These are phyloP conservation scores for Gardenia jasminoides DNA, from an alignment of 257 asterid genomes.

Conservation along the genomic window DNA sequence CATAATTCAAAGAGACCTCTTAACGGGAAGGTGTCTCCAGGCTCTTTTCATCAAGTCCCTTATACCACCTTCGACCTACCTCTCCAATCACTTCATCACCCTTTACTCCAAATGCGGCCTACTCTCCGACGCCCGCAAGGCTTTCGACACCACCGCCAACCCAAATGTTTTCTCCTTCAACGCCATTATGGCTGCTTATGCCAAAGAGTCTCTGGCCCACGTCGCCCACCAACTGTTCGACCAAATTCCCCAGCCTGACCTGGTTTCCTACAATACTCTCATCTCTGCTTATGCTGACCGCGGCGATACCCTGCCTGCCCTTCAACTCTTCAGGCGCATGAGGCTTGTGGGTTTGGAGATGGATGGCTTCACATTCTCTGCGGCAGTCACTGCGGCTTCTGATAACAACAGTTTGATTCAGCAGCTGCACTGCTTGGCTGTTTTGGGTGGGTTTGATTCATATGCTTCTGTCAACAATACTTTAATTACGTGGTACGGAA, in stretches of 20 bases:
- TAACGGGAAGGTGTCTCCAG: conserved; percentile 62
- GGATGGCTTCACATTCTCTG: conserved; percentile 67
- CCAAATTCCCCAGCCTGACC: conserved; percentile 67
- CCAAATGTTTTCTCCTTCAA: conserved; percentile 81
- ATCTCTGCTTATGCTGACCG: conserved; percentile 71
- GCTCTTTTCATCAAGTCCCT: conserved; percentile 47
- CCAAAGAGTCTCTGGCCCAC: conserved; percentile 44
- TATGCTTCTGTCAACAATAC: conserved; percentile 65
- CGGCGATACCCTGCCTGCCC: conserved; percentile 38
- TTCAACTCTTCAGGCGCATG: conserved; percentile 39
- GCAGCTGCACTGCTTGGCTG: conserved; percentile 52
- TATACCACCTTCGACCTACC: conserved; percentile 51
- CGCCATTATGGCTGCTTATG: conserved; percentile 58
- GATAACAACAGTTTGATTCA: conserved; percentile 37
- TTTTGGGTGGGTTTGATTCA: conserved; percentile 45
- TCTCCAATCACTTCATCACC: conserved; percentile 78
- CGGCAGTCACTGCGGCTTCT: conserved; percentile 48
- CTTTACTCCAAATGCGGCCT: conserved; percentile 72
- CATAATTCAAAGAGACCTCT: conserved; percentile 48
- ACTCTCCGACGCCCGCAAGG: conserved; percentile 49
- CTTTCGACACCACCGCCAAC: conserved; percentile 40
- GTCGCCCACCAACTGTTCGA: conserved; percentile 64
- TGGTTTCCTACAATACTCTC: conserved; percentile 76
- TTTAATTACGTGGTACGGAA: conserved; percentile 54
- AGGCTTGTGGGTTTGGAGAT: conserved; percentile 36